Conservation (phyloP, 768 basidiomycete genomes). For the Trametes cubensis region DNA sequence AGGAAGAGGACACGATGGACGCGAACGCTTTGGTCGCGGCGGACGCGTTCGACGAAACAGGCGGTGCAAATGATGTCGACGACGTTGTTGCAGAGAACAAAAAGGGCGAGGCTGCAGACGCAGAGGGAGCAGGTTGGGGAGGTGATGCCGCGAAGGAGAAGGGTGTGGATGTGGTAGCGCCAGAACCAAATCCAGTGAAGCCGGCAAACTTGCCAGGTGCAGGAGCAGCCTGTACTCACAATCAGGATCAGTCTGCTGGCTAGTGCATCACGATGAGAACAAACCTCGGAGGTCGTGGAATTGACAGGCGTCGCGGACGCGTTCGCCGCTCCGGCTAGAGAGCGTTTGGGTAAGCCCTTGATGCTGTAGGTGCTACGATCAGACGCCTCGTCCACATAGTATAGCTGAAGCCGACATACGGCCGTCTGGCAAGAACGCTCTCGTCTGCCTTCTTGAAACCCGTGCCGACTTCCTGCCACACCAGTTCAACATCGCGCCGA, state of each 20-base stretch:
- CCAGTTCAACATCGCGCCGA: not conserved
- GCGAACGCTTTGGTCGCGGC: conserved; percentile 57
- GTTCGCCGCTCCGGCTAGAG: conserved; percentile 24
- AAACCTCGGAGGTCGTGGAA: conserved; percentile 22
- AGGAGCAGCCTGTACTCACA: not conserved
- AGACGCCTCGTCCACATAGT: not conserved
- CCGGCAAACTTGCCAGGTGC: conserved; percentile 48
- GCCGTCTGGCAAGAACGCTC: conserved; percentile 52
- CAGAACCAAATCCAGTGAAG: conserved; percentile 56
- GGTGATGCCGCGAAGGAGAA: conserved; percentile 46
- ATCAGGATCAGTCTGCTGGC: not conserved
- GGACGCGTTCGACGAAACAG: conserved; percentile 43
- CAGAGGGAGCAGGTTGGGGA: conserved; percentile 29
- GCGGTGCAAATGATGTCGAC: conserved; percentile 20
- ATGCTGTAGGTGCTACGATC: conserved; percentile 50
- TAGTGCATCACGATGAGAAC: conserved; percentile 20
- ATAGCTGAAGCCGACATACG: conserved; percentile 43
- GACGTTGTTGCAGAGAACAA: conserved; percentile 11
- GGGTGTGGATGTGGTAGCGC: conserved; percentile 34
- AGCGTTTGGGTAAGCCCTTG: conserved; percentile 62
- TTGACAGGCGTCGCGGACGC: conserved; percentile 20
- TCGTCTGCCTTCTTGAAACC: conserved; percentile 68
- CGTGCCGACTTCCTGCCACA: conserved; percentile 44
- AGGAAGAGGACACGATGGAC: conserved; percentile 40
- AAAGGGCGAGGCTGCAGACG: conserved; percentile 23